Evolutionary conservation across 495 filamentous ascomycete species (phyloP), one percentile per base, ranked within the genome.

Genomic region (Penicillium antarcticum): DNA sequence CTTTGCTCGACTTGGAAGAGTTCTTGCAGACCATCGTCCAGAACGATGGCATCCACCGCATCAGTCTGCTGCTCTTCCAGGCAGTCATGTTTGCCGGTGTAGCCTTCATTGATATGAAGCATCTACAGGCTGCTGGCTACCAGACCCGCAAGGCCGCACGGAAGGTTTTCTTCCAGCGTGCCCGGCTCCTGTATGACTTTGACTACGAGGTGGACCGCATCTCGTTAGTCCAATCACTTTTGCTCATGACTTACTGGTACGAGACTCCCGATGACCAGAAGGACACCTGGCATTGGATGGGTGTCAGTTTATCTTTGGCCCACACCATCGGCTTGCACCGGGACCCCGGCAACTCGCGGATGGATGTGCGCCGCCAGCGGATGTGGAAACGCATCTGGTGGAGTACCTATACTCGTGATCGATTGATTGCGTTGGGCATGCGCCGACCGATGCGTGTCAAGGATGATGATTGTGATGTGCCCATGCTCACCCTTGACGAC

Each of bases 301-400:
- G 89, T 12, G 84, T 92, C 23, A 89, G 88, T 21, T 80, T 92
- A 49, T 92, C 87, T 26, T 69, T 92, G 14, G 88, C 87, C 50
- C 87, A 91, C 63, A 92, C 88, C 5, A 91, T 94, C 52, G 89
- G 89, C 8, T 73, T 94, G 2, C 87, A 95, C 67, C 84, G 87
- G 37, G 86, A 95, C 58, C 89, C 89, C 31, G 82, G 77, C 4
- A 84, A 86, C 35, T 87, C 84, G 35, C 82, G 77, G 51, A 89
- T 92, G 86, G 78, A 85, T 23, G 59, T 76, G 16, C 77, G 80
- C 45, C 82, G 83, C 63, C 85, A 88, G 59, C 84, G 81, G 52
- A 73, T 95, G 55, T 92, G 89, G 88, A 95, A 91, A 67, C 76
- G 89, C 29, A 89, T 96, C 48, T 96, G 91, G 91, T 96, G 91